phyloP scores from a whole-genome alignment of 1,139 yeast species.

The Nakaseomyces kungkrabaensis region DNA sequence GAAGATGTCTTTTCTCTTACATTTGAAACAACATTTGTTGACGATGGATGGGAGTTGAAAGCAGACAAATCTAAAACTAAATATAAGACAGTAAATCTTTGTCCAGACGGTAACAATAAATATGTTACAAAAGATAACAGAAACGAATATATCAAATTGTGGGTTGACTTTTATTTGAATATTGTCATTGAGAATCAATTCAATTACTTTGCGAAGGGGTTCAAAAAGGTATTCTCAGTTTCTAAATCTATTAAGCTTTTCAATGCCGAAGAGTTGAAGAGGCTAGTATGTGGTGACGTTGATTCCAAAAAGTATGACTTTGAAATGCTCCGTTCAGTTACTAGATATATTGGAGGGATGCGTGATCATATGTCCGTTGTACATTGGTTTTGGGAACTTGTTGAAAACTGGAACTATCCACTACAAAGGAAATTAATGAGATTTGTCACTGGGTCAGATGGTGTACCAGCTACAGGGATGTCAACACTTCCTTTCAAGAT shows the following conservation, averaged over 20 bases:
- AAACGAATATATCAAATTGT: constrained; percentile 48
- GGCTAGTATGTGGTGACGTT: constrained; percentile 69
- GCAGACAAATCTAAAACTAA: constrained; percentile 11
- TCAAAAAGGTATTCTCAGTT: constrained; percentile 56
- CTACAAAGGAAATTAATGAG: constrained; percentile 55
- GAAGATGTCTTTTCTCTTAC: constrained; percentile 37
- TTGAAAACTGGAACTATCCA: constrained; percentile 36
- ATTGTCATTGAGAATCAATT: constrained; percentile 46
- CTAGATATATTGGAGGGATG: constrained; percentile 61
- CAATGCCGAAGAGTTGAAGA: constrained; percentile 70
- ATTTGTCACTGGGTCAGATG: constrained; percentile 84
- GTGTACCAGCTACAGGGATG: constrained; percentile 88
- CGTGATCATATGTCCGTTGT: constrained; percentile 35
- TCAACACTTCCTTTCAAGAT: constrained; percentile 63
- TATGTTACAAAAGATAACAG: constrained; percentile 50
- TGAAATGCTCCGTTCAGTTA: constrained; percentile 55
- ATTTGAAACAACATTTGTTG: constrained; percentile 39
- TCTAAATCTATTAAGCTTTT: constrained; percentile 74
- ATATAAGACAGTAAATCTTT: constrained; percentile 38
- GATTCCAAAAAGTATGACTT: constrained; percentile 50
- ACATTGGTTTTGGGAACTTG: constrained; percentile 79
- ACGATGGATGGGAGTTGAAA: constrained; percentile 30
- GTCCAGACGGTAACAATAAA: constrained; percentile 45
- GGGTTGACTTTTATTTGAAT: constrained; percentile 51
- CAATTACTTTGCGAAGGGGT: constrained; percentile 56